Base-by-base conservation (phyloP, 805 yeast species). In the Phaffomyces thermotolerans region DNA sequence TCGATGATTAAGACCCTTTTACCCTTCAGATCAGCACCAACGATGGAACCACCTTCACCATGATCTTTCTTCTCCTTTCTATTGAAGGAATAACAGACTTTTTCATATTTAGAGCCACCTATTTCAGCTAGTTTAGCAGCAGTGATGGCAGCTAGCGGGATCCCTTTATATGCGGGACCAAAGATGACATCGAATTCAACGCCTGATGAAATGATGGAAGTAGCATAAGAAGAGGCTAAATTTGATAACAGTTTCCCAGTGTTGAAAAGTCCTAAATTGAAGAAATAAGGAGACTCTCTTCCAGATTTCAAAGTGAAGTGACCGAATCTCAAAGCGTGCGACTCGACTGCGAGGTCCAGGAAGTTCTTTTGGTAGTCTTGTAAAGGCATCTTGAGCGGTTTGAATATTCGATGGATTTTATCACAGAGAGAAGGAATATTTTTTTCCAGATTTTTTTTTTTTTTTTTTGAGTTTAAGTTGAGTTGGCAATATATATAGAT, bases 81-180 rank as follows among this genome's bases (percentile, higher is more conserved):
- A 73, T 91, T 91, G 73, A 88, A 91, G n/a, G 97, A 80, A 63
- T 90, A 93, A 37, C 87, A 88, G 39, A 87, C 69, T 47, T 78
- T 63, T 41, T 77, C 79, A 59, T 78, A 89, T 58, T 82, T 81
- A 44, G 76, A 78, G n/a, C 88, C 87, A 46, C 87, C 93, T 52
- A 89, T 71, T 67, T 93, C 98, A 32, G 91, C 93, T 48, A 93
- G 73, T 65, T 93, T 91, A 46, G 93, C 91, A 46, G 85, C 88
- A 14, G 96, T 88, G 49, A 91, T 76, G 5, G 98, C 95, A 42
- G 95, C 95, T 45, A 91, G 73, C 20, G 99, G 95, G 55, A 91
- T 91, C 17, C 99, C 99, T 68, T 93, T 93, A 68, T 91, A 91
- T 25, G 99, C 99, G 10, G 99, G 99, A 8, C 99, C 99, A 59